Percentiles rank a stretch among this genome's conserved stretches.
Conservation (phyloP, 768 basidiomycete species). For the Boletales sp. region DNA sequence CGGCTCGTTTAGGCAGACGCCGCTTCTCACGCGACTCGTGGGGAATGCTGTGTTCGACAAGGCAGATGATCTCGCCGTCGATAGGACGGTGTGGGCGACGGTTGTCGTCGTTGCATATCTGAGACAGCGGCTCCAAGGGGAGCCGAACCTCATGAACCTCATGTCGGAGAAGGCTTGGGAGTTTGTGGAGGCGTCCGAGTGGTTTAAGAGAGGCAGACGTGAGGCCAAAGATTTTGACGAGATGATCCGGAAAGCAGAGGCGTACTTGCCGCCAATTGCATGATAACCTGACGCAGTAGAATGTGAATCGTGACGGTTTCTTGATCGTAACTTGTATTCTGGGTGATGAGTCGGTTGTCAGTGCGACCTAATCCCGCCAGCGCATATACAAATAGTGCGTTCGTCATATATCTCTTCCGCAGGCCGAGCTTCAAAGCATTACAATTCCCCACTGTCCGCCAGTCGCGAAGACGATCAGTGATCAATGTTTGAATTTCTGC, state of each 20-base stretch:
- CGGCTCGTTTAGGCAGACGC: slow-evolving; percentile 43
- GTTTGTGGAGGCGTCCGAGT: slow-evolving; percentile 27
- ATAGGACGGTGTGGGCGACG: slow-evolving; percentile 46
- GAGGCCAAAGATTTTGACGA: slow-evolving; percentile 11
- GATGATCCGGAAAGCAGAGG: slow-evolving; percentile 16
- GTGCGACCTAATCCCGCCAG: no score
- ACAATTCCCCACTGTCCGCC: no score
- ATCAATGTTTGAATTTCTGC: no score
- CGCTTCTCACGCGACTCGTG: slow-evolving; percentile 33
- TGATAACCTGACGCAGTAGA: no score
- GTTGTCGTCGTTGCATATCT: slow-evolving; percentile 46
- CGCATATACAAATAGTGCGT: no score
- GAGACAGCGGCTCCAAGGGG: slow-evolving; percentile 31
- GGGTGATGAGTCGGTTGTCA: no score
- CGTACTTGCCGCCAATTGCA: no score
- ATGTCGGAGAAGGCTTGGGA: slow-evolving; percentile 40
- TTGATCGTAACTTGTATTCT: no score
- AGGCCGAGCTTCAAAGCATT: no score
- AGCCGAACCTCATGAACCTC: slow-evolving; percentile 41
- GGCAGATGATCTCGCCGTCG: slow-evolving; percentile 28
- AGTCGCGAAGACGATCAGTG: no score
- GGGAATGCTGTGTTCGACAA: slow-evolving; percentile 33
- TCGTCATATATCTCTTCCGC: no score
- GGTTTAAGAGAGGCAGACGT: background rate
- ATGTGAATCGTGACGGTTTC: no score